Percentiles rank a stretch among this genome's conserved stretches.
Conservation (phyloP, 1,284 basidiomycete genomes). For the Boletellus deceptivus region DNA sequence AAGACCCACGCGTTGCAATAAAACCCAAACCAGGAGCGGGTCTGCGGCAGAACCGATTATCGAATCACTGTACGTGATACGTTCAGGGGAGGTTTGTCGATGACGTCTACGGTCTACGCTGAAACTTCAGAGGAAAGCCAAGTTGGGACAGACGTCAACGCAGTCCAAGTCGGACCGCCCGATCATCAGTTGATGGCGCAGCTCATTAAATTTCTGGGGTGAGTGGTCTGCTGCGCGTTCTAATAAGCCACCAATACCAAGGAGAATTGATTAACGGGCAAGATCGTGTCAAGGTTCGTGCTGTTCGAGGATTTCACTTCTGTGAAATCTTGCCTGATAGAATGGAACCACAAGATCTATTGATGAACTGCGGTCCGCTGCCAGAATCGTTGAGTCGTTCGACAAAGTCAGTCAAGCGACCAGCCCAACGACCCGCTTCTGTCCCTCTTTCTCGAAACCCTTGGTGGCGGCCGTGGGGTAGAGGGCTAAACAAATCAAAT, state of each 20-base stretch:
- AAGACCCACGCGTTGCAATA: constrained; percentile 55
- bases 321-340: constrained; percentile 54
- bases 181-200: constrained; percentile 53
- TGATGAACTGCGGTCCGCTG: constrained; percentile 55
- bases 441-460: constrained; percentile 52
- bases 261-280: constrained; percentile 49
- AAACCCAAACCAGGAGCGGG: constrained; percentile 66
- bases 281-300: constrained; percentile 51
- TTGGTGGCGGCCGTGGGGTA: constrained; percentile 51
- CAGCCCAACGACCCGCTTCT: constrained; percentile 47
- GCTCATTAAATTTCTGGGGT: constrained; percentile 56
- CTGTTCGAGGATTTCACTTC: constrained; percentile 54
- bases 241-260: constrained; percentile 48
- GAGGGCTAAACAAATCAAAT: constrained; percentile 42
- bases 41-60: constrained; percentile 61
- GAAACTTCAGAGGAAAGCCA: constrained; percentile 71
- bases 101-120: constrained; percentile 53
- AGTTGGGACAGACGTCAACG: constrained; percentile 52
- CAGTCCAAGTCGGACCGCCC: constrained; percentile 46
- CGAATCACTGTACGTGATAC: constrained; percentile 54
- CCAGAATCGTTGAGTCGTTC: constrained; percentile 78
- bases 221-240: constrained; percentile 56
- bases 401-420: constrained; percentile 58
- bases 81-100: constrained; percentile 53
- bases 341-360: constrained; percentile 63